Conservation (phyloP, 2,329 filamentous ascomycete genomes). For the Clarireedia homoeocarpa region DNA sequence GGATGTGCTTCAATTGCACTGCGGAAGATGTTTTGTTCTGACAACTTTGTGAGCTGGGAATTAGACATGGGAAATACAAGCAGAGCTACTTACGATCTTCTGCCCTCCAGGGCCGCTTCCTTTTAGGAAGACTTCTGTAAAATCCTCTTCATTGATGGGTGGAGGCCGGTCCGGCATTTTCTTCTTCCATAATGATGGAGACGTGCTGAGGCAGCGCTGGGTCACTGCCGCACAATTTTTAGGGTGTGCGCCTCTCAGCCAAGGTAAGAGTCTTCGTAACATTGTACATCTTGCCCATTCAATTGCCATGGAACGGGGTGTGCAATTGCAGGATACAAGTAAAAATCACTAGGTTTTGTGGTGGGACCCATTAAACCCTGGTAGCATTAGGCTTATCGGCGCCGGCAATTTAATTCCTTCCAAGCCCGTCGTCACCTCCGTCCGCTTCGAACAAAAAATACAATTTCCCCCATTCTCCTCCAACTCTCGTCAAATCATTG, state of each 20-base stretch:
- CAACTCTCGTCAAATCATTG: not conserved
- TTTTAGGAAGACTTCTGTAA: slow-evolving; percentile 81
- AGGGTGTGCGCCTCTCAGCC: slow-evolving; percentile 10
- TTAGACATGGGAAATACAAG: not conserved
- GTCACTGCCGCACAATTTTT: slow-evolving; percentile 4
- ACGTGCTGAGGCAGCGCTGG: slow-evolving; percentile 13
- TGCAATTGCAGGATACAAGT: not conserved
- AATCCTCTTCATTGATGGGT: slow-evolving; percentile 66
- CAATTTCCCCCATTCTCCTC: not conserved
- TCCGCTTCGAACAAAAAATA: not conserved
- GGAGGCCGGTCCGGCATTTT: slow-evolving; percentile 68
- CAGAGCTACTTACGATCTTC: slow-evolving; percentile 61
- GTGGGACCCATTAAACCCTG: not conserved
- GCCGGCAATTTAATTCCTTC: not conserved
- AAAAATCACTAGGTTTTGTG: no score
- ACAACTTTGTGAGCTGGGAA: not conserved
- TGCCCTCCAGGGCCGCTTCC: slow-evolving; percentile 90
- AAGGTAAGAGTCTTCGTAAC: slow-evolving; percentile 16
- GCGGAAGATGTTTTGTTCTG: slow-evolving; percentile 95
- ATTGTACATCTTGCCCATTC: slow-evolving; percentile 23
- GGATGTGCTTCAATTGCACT: slow-evolving; percentile 83
- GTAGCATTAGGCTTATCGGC: not conserved
- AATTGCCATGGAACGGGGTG: not conserved
- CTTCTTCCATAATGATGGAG: slow-evolving; percentile 34
- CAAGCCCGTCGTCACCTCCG: not conserved